Evolutionary conservation across 352 stramenopile species (phyloP), one percentile per base, ranked within the genome.

Genomic region (Globisporangium ultimum): DNA sequence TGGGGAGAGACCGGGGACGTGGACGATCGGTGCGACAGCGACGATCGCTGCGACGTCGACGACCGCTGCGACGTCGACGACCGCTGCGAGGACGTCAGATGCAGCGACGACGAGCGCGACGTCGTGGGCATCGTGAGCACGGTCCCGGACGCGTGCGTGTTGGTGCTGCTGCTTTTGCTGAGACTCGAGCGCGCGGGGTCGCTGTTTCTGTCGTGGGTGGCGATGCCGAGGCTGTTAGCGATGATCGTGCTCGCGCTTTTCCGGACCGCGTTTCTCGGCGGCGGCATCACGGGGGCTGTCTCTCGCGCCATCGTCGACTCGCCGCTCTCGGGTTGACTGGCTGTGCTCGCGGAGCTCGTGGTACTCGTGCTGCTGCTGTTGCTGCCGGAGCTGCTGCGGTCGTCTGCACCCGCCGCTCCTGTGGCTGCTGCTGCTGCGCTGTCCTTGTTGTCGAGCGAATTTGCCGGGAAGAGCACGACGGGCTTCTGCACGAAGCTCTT

Each of bases 101-200:
- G 51, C 21, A 21, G 50, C 2, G 46, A 32, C 32, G 48, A 46
- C 14, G 55, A 63, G 28, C 41, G n/a, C 9, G 54, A 60, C 13
- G 70, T 70, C 22, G 71, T 76, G 8, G 71, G 45, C 52, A 69
- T 66, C 15, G 52, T 45, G 56, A 68, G 61, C 50, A 68, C 62
- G 9, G 62, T 65, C 2, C 46, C 50, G 34, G 28, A 40, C 3
- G 38, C 32, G 53, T 45, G 53, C 24, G 50, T 45, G 34, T 32
- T 47, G n/a, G 32, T 48, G 20, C 63, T 70, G 53, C 47, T 40
- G 38, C 45, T 70, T 43, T 57, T 53, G 21, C 34, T 49, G n/a
- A 58, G 42, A 36, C 36, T 49, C 18, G 18, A n/a, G 51, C 51
- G 48, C 15, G 15, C 36, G 43, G 13, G 47, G 61, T 8, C 68